Conservation (phyloP, 305 asterid species). For the Withania somnifera region DNA sequence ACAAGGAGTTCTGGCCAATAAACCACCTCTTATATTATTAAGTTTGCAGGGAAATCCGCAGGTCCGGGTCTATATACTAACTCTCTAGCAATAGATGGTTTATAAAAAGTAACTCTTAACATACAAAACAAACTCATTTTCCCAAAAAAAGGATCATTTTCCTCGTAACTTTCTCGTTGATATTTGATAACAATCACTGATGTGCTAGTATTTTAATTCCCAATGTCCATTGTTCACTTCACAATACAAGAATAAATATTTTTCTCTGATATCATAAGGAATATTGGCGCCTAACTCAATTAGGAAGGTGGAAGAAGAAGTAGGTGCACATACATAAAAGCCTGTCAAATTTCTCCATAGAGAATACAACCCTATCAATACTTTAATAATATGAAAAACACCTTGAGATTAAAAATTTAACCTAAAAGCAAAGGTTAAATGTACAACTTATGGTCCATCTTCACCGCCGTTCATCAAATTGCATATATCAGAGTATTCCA, state of each 20-base stretch:
- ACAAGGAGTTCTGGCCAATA: too few relatives aligned
- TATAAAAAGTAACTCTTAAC: too few relatives aligned
- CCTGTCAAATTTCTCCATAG: background rate
- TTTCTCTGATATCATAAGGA: background rate
- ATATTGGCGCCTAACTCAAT: background rate
- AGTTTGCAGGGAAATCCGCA: too few relatives aligned
- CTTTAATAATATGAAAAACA: background rate
- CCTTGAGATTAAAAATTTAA: background rate
- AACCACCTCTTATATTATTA: too few relatives aligned
- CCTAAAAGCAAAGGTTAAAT: background rate
- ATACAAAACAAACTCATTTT: background rate
- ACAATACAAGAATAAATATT: background rate
- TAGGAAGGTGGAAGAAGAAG: background rate
- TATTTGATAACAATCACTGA: too few relatives aligned
- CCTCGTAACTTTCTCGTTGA: background rate
- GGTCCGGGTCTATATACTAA: too few relatives aligned
- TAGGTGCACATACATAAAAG: background rate
- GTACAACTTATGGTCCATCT: conserved; percentile 47
- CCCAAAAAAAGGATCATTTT: background rate
- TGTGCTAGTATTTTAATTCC: background rate
- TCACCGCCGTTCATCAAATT: conserved; percentile 80
- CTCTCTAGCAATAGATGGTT: too few relatives aligned
- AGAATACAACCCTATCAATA: conserved; percentile 2
- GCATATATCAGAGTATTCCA: conserved; percentile 78
- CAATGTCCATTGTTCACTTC: background rate